Conservation (phyloP, 768 basidiomycete species). For the Lactarius deliciosus region DNA sequence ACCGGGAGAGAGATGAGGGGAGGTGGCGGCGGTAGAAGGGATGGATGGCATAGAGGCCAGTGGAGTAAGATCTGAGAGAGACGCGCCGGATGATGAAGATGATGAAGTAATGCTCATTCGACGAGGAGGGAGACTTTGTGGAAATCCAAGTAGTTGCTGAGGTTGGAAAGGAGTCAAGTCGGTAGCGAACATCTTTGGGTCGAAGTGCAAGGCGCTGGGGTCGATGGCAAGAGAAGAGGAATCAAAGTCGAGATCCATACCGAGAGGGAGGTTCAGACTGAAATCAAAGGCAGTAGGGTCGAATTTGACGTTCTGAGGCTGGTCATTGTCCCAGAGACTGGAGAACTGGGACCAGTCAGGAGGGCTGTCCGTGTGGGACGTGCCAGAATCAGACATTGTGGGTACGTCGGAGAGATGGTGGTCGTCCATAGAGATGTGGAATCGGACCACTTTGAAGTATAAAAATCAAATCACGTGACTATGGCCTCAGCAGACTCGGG, state of each 20-base stretch:
- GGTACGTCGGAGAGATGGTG: conserved; percentile 16
- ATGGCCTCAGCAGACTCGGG: neutral
- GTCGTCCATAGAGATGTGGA: neutral
- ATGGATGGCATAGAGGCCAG: conserved; percentile 30
- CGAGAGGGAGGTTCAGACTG: conserved; percentile 42
- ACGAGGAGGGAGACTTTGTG: conserved; percentile 33
- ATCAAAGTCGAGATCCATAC: conserved; percentile 63
- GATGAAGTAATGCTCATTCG: conserved; percentile 57
- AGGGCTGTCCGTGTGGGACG: conserved; percentile 25
- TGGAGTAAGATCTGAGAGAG: conserved; percentile 48
- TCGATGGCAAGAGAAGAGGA: conserved; percentile 59
- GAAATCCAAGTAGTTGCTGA: conserved; percentile 27
- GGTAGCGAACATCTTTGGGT: conserved; percentile 36
- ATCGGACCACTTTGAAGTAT: neutral
- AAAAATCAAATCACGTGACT: conserved; percentile 1
- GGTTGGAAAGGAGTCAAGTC: conserved; percentile 14
- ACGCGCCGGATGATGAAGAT: conserved; percentile 54
- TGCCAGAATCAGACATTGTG: conserved; percentile 16
- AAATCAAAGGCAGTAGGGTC: conserved; percentile 38
- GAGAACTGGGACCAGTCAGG: conserved; percentile 31
- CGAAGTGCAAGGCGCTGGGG: conserved; percentile 60
- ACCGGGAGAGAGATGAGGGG: conserved; percentile 41
- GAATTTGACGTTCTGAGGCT: conserved; percentile 17
- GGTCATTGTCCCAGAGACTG: conserved; percentile 23
- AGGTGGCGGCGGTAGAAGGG: conserved; percentile 10